phyloP scores from a whole-genome alignment of 2,329 filamentous ascomycete genomes.

The Leptographium galeiforme region DNA sequence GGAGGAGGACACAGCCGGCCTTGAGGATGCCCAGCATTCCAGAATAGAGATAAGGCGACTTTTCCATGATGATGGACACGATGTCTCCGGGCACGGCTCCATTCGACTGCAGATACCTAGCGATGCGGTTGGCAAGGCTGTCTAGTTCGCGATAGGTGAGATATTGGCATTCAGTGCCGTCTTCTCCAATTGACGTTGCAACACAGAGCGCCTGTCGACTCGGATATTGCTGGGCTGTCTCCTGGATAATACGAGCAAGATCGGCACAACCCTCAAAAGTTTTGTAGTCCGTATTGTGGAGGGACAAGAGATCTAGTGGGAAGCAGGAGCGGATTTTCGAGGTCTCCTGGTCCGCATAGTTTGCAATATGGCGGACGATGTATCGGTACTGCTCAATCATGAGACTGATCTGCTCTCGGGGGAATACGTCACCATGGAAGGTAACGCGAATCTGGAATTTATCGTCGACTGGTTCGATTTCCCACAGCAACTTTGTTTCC shows the following conservation, averaged over 20 bases:
- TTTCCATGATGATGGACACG: constrained; percentile 66
- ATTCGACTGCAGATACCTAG: constrained; percentile 34
- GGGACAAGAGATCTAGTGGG: constrained; percentile 26
- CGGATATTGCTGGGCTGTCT: constrained; percentile 32
- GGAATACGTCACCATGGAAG: constrained; percentile 34
- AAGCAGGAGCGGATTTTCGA: constrained; percentile 15
- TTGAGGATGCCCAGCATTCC: constrained; percentile 65
- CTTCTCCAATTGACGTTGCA: constrained; percentile 30
- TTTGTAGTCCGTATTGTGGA: constrained; percentile 29
- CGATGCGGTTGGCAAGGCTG: constrained; percentile 47
- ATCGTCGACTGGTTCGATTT: constrained; percentile 51
- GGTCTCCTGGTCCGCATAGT: constrained; percentile 16
- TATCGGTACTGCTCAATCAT: constrained; percentile 49
- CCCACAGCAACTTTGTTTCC: constrained; percentile 64
- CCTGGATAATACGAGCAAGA: constrained; percentile 41
- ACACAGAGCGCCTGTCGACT: constrained; percentile 52
- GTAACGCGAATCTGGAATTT: constrained; percentile 29
- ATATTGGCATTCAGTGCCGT: constrained; percentile 20
- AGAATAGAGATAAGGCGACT: constrained; percentile 58
- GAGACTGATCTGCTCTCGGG: constrained; percentile 37
- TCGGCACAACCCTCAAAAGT: constrained; percentile 24
- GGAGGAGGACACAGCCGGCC: constrained; percentile 65
- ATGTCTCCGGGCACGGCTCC: constrained; percentile 39
- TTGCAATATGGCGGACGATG: constrained; percentile 21
- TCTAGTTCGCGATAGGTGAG: constrained; percentile 57